These are phyloP conservation scores for Aspergillus sergii DNA, from an alignment of 2,329 filamentous ascomycete species.

Conservation along the genomic window DNA sequence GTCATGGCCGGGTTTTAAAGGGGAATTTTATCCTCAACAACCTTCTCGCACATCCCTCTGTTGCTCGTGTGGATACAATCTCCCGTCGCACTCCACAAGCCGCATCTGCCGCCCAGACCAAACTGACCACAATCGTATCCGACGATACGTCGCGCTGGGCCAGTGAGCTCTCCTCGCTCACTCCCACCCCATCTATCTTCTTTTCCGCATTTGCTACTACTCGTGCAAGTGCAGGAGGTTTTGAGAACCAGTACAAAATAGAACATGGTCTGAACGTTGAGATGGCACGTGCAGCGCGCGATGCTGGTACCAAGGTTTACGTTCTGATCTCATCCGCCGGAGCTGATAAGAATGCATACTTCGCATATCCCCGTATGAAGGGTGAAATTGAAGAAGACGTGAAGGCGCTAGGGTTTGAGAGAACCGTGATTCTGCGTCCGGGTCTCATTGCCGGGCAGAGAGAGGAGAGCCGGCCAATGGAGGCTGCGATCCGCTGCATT, in stretches of 20 bases:
- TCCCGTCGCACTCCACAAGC: slow-evolving; percentile 46
- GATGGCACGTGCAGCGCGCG: slow-evolving; percentile 73
- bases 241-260: slow-evolving; percentile 81
- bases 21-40: slow-evolving; percentile 73
- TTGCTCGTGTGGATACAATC: slow-evolving; percentile 48
- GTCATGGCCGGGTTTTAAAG: slow-evolving; percentile 35
- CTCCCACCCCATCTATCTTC: slow-evolving; percentile 64
- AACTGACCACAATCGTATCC: slow-evolving; percentile 68
- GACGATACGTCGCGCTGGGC: slow-evolving; percentile 72
- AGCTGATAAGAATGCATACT: slow-evolving; percentile 55
- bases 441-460: slow-evolving; percentile 75
- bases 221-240: slow-evolving; percentile 69
- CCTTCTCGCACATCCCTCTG: slow-evolving; percentile 43
- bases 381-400: slow-evolving; percentile 81
- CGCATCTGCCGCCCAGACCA: slow-evolving; percentile 54
- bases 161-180: slow-evolving; percentile 57
- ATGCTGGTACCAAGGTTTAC: slow-evolving; percentile 71
- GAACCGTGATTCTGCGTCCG: slow-evolving; percentile 73
- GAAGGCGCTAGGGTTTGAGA: slow-evolving; percentile 71
- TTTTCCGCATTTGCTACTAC: slow-evolving; percentile 83
- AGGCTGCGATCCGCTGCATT: slow-evolving; percentile 59
- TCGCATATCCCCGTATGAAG: slow-evolving; percentile 74
- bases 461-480: slow-evolving; percentile 61
- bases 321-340: slow-evolving; percentile 70
- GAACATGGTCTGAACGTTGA: slow-evolving; percentile 85